These are phyloP conservation scores for Acacia confusa DNA, from an alignment of 306 rosid genomes.

Conservation along the genomic window DNA sequence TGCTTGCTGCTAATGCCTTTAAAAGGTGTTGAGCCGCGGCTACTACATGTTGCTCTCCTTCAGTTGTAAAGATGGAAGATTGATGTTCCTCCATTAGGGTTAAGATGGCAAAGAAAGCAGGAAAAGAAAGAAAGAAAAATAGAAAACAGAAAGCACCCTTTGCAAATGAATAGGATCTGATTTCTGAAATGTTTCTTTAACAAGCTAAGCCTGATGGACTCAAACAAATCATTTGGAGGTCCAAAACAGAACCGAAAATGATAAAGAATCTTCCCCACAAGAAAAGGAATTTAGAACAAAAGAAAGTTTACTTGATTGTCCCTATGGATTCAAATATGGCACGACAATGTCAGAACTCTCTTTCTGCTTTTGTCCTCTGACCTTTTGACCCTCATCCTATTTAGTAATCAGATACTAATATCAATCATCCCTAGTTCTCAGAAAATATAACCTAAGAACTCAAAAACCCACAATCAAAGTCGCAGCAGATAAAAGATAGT, in stretches of 20 bases:
- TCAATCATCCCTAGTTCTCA: background rate
- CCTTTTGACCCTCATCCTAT: background rate
- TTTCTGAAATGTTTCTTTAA: background rate
- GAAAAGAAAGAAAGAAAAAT: background rate
- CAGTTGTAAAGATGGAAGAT: slow-evolving; percentile 34
- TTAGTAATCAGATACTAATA: background rate
- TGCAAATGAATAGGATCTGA: slow-evolving; percentile 15
- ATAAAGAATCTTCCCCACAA: background rate
- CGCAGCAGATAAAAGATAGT: background rate
- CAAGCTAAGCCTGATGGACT: background rate
- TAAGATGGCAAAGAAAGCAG: background rate
- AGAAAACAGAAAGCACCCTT: slow-evolving; percentile 8
- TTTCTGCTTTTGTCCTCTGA: background rate
- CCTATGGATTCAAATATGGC: background rate
- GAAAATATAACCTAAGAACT: background rate
- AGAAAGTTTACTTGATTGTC: background rate
- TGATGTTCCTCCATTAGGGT: slow-evolving; percentile 47
- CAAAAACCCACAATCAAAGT: background rate
- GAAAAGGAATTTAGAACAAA: background rate
- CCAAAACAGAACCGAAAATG: background rate
- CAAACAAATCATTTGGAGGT: background rate
- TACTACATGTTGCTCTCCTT: slow-evolving; percentile 53
- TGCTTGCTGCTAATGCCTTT: slow-evolving; percentile 51
- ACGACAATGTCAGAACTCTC: background rate
- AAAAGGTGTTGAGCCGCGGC: slow-evolving; percentile 64